Evolutionary conservation across 2,329 filamentous ascomycete species (phyloP).

Genomic region (Intubia oerlemansii): DNA sequence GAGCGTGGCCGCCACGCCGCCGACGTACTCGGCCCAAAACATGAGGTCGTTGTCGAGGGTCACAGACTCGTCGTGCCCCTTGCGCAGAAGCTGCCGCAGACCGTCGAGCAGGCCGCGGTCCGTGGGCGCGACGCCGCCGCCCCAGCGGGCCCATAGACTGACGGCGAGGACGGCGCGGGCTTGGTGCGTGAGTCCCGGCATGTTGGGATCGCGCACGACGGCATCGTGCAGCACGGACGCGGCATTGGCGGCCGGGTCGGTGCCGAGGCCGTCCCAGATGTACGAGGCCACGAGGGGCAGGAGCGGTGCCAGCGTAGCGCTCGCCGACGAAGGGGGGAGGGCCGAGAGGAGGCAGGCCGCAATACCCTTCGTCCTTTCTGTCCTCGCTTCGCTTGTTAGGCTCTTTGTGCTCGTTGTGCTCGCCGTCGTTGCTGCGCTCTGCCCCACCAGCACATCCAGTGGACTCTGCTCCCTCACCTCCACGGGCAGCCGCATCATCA

Average conservation of each 20-base stretch:
- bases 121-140: slow-evolving; percentile 30
- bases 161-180: slow-evolving; percentile 51
- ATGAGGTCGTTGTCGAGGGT: slow-evolving; percentile 9
- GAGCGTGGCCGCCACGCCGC: slow-evolving; percentile 23
- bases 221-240: slow-evolving; percentile 53
- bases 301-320: slow-evolving; percentile 9
- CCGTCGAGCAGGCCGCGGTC: slow-evolving; percentile 22
- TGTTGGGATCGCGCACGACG: slow-evolving; percentile 42
- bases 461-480: slow-evolving; percentile 43
- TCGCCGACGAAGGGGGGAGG: too few species aligned
- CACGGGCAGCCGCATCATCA: slow-evolving; percentile 47
- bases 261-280: slow-evolving; percentile 28
- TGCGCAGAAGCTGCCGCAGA: slow-evolving; percentile 20
- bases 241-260: slow-evolving; percentile 31
- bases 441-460: slow-evolving; percentile 18
- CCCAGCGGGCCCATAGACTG: slow-evolving; percentile 54
- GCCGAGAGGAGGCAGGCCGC: slow-evolving; percentile 17
- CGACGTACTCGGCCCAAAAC: slow-evolving; percentile 33
- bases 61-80: too few species aligned
- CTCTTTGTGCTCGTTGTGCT: too few species aligned
- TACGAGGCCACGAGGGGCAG: slow-evolving; percentile 23
- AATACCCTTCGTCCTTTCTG: neutral
- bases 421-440: neutral
- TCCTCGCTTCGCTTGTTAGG: neutral
- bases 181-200: slow-evolving; percentile 54